Evolutionary conservation across 495 filamentous ascomycete genomes (phyloP).

Genomic region (Tirmania nivea): DNA sequence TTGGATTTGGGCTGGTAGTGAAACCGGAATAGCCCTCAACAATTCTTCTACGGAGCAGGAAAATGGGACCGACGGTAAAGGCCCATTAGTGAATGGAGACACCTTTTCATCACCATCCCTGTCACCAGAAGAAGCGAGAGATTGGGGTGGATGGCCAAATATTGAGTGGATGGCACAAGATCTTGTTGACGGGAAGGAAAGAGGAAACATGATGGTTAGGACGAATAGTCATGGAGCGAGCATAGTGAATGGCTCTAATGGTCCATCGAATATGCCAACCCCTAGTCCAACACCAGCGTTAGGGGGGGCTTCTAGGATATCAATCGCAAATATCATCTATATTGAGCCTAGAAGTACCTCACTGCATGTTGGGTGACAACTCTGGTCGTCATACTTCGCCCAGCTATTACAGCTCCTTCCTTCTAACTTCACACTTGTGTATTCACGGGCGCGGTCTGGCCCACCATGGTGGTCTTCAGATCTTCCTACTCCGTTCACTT

Average conservation of each 20-base stretch:
- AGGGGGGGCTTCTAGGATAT: constrained; percentile 37
- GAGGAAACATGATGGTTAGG: constrained; percentile 20
- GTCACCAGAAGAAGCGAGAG: constrained; percentile 9
- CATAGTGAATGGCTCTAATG: too few species aligned
- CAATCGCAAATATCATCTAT: constrained; percentile 62
- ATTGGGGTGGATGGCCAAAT: constrained; percentile 35
- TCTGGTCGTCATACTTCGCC: too few species aligned
- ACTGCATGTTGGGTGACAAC: neutral
- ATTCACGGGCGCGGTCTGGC: too few species aligned
- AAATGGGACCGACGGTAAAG: constrained; percentile 3
- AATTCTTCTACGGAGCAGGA: constrained; percentile 8
- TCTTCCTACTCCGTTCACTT: too few species aligned
- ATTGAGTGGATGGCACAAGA: constrained; percentile 23
- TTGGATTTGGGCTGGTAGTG: constrained; percentile 72
- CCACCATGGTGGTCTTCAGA: too few species aligned
- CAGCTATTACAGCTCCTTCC: too few species aligned
- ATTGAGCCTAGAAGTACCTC: constrained; percentile 1
- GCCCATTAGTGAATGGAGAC: too few species aligned
- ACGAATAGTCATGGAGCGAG: constrained; percentile 2
- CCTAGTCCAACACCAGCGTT: constrained; percentile 15
- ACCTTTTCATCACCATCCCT: too few species aligned
- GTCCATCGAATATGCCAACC: neutral
- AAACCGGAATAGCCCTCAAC: constrained; percentile 28
- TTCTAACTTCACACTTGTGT: too few species aligned
- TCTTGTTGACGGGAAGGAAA: constrained; percentile 6